These are phyloP conservation scores for Euptelea pleiosperma DNA, from an alignment of 164 flowering plant species.

Conservation along the genomic window DNA sequence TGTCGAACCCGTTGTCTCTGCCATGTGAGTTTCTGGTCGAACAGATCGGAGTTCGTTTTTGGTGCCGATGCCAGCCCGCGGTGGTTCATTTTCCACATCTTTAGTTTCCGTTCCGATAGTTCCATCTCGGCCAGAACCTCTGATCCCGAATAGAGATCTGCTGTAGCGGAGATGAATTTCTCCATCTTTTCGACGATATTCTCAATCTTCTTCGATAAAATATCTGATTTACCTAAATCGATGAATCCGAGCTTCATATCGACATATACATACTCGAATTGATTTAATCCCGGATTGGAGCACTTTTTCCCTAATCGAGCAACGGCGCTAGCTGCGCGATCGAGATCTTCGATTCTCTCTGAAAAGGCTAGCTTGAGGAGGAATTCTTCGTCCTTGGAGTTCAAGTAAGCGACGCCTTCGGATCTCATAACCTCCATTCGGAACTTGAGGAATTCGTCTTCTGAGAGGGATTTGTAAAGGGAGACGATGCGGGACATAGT, in stretches of 20 bases:
- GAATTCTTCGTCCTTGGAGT: slow-evolving; percentile 48
- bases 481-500: slow-evolving; percentile 58
- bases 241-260: slow-evolving; percentile 40
- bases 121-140: slow-evolving; percentile 53
- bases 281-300: slow-evolving; percentile 30
- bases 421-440: slow-evolving; percentile 33
- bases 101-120: slow-evolving; percentile 36
- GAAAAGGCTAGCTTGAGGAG: slow-evolving; percentile 54
- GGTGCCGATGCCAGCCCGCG: slow-evolving; percentile 1
- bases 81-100: slow-evolving; percentile 29
- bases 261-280: slow-evolving; percentile 44
- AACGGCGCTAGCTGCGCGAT: slow-evolving; percentile 38
- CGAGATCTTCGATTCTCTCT: slow-evolving; percentile 65
- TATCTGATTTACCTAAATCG: slow-evolving; percentile 28
- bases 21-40: slow-evolving; percentile 36
- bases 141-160: slow-evolving; percentile 32
- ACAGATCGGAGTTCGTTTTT: slow-evolving; percentile 29
- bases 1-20: slow-evolving; percentile 46
- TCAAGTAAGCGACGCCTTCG: slow-evolving; percentile 52
- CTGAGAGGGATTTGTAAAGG: slow-evolving; percentile 59
- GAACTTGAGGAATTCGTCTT: slow-evolving; percentile 42
- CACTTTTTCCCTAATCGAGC: slow-evolving; percentile 53
- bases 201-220: slow-evolving; percentile 27
- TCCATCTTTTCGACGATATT: slow-evolving; percentile 49
- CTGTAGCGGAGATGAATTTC: slow-evolving; percentile 40